Base-by-base conservation (phyloP, 1,139 yeast species). In the Blastobotrys apis region DNA sequence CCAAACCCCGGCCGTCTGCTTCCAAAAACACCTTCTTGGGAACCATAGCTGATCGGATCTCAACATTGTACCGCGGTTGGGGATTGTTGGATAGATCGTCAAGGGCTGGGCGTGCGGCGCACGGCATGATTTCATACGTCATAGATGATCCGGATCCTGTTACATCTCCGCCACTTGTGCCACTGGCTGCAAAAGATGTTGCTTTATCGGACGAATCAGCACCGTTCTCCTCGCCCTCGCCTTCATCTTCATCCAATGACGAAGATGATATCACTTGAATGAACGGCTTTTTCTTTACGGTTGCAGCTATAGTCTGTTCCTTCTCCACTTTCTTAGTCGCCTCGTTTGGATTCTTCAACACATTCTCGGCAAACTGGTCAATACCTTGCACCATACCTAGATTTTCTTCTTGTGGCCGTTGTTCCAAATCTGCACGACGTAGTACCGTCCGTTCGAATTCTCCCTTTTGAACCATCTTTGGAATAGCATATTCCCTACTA, bases 401-500 rank as follows among this genome's bases (percentile, higher is more conserved):
- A n/a, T 21, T 23, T 12, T 35, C 39, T 31, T 41, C 25, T 22
- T 38, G 26, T n/a, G n/a, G n/a, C n/a, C n/a, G n/a, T n/a, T n/a
- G n/a, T 10, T 34, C 34, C 26, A 41, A 29, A 39, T 44, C 50
- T 15, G 23, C 20, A 16, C 34, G 27, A 6, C 38, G 41, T 8
- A 53, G 21, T 15, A 54, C 16, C 1, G 65, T 58, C 19, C 44
- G 49, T 13, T 48, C 53, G 3, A 62, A 56, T 36, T 45, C 44
- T 4, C 66, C 67, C 44, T 62, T 64, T 5, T 57, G 48, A 25
- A 52, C 52, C 55, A 64, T 50, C 29, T 62, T 59, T 2, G 69
- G 68, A 21, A 54, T 40, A 3, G 55, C 37, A 39, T 53, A 56
- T 19, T 58, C 60, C 26, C 56, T 43, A 20, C 57, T 55, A 10